Evolutionary conservation across 805 yeast species (phyloP).

Genomic region (Candida quercuum): DNA sequence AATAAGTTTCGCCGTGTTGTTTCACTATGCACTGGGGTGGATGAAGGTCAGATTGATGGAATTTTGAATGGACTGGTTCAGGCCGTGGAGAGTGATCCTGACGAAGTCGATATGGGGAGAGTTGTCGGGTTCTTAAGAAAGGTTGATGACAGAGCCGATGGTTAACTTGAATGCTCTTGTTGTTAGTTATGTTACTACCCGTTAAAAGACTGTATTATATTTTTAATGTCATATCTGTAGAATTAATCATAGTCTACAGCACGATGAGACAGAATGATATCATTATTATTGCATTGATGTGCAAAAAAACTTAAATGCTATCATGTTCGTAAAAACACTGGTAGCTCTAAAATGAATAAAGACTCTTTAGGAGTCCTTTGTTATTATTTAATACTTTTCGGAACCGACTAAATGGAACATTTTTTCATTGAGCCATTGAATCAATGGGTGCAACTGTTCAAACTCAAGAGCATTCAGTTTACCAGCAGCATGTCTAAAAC

Average conservation of each 20-base stretch:
- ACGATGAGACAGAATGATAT: no score
- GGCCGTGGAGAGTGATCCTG: conserved; percentile 87
- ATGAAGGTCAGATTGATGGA: conserved; percentile 70
- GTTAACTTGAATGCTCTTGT: neutral
- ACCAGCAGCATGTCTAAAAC: conserved; percentile 40
- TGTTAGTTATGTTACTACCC: no score
- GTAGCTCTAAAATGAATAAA: neutral
- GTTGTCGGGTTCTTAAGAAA: conserved; percentile 50
- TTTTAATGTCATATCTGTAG: no score
- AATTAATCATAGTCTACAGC: no score
- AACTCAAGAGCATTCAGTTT: conserved; percentile 10
- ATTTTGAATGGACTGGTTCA: conserved; percentile 79
- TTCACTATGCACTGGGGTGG: conserved; percentile 85
- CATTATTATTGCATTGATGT: neutral
- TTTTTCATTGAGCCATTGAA: conserved; percentile 25
- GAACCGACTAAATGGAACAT: conserved; percentile 31
- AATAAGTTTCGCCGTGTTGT: conserved; percentile 83
- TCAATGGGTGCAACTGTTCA: conserved; percentile 17
- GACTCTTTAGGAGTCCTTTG: no score
- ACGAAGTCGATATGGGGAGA: conserved; percentile 53
- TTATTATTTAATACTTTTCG: conserved; percentile 2
- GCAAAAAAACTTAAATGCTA: neutral
- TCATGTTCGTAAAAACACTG: no score
- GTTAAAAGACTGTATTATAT: no score
- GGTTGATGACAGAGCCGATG: conserved; percentile 30